Percentiles rank a stretch among this genome's conserved stretches.
These are phyloP conservation scores for Pholiota microspora DNA, from an alignment of 768 basidiomycete genomes.

Conservation along the genomic window DNA sequence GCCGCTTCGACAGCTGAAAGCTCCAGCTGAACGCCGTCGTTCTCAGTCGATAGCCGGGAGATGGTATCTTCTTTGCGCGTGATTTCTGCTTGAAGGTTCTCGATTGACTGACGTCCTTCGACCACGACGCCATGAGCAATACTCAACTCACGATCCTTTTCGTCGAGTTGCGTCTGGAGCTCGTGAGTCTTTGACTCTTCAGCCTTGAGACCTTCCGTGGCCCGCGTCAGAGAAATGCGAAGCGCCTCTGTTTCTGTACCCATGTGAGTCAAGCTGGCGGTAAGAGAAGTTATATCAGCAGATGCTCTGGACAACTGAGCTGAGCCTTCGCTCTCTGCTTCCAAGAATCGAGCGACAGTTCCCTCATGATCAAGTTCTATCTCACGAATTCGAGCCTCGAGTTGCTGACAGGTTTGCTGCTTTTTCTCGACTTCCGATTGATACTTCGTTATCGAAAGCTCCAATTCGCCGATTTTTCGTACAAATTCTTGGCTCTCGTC, in stretches of 20 bases:
- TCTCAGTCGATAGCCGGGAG: conserved; percentile 8
- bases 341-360: not conserved
- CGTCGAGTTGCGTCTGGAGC: not conserved
- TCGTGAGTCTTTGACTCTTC: not conserved
- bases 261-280: not conserved
- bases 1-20: not conserved
- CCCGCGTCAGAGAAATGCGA: not conserved
- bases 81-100: conserved; percentile 1
- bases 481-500: not conserved
- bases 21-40: conserved; percentile 1
- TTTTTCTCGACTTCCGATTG: not conserved
- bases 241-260: not conserved
- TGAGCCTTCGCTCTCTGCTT: not conserved
- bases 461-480: not conserved
- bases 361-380: not conserved
- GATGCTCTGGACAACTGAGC: not conserved
- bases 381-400: not conserved
- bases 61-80: conserved; percentile 8
- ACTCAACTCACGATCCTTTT: not conserved
- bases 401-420: not conserved
- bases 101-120: not conserved
- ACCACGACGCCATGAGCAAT: not conserved
- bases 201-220: not conserved
- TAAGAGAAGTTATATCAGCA: not conserved
- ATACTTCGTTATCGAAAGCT: not conserved